Conservation (phyloP, 2,329 filamentous ascomycete species). For the Colletotrichum sublineola region DNA sequence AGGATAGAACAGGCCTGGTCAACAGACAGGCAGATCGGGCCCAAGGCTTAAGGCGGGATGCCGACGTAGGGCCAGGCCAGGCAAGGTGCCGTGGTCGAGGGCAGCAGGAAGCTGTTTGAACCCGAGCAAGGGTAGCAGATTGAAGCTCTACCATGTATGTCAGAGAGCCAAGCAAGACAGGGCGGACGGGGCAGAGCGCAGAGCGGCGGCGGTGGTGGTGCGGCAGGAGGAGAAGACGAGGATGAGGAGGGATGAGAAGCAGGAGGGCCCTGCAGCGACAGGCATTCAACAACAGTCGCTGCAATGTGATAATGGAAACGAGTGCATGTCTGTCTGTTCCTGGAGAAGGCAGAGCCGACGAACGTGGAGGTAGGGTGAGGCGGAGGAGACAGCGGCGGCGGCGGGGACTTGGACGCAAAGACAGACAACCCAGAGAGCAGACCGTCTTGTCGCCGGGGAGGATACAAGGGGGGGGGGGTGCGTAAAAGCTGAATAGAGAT, state of each 20-base stretch:
- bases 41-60: slow-evolving; percentile 36
- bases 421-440: slow-evolving; percentile 37
- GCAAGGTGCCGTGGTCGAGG: slow-evolving; percentile 40
- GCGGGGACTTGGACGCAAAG: slow-evolving; percentile 30
- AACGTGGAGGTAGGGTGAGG: slow-evolving; percentile 23
- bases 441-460: slow-evolving; percentile 28
- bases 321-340: slow-evolving; percentile 12
- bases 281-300: slow-evolving; percentile 23
- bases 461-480: slow-evolving; percentile 1
- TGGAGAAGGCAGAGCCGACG: slow-evolving; percentile 29
- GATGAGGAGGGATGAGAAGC: slow-evolving; percentile 6
- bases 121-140: slow-evolving; percentile 38
- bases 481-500: slow-evolving; percentile 8
- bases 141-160: slow-evolving; percentile 41
- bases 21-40: slow-evolving; percentile 34
- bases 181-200: slow-evolving; percentile 33
- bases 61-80: slow-evolving; percentile 32
- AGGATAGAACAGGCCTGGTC: slow-evolving; percentile 35
- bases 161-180: slow-evolving; percentile 38
- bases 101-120: slow-evolving; percentile 40
- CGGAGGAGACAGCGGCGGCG: slow-evolving; percentile 17
- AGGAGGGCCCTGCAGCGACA: slow-evolving; percentile 2
- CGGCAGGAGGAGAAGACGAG: background rate
- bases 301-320: slow-evolving; percentile 21
- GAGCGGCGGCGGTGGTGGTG: slow-evolving; percentile 14